Evolutionary conservation across 192 early-diverging fungal genomes (phyloP), one percentile per base, ranked within the genome.

Genomic region (Linnemannia schmuckeri): DNA sequence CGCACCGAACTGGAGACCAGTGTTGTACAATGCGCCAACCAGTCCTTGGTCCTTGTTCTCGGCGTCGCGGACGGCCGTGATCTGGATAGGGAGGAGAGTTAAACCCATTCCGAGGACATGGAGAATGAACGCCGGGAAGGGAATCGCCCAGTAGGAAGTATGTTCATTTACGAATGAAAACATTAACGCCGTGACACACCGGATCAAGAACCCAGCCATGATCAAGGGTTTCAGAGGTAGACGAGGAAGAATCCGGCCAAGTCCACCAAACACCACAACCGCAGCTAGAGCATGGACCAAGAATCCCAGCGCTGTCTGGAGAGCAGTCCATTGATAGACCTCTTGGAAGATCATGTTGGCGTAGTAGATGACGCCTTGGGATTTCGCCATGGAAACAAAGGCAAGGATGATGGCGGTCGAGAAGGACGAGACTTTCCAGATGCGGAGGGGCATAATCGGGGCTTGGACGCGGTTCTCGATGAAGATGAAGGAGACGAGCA

Each of bases 261-360:
- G 49, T 37, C 75, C 30, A 24, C 79, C 68, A 63, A 81, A 77
- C 22, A 83, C 80, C 2, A 90, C n/a, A n/a, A n/a, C 78, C n/a
- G 90, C 72, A 0, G 78, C 76, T 3, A 83, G 69, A 6, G 89
- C 81, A 66, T 85, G 78, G 15, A 86, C 85, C 27, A 91, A 76
- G 68, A 87, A 90, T 5, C 88, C 85, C 0, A 91, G 52, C 12
- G 90, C 90, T 0, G 89, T 82, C 57, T 91, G 30, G 33, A 90
- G 41, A 12, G 89, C 77, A 55, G 44, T 74, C 76, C 87, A 91
- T 46, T 75, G 66, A 44, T 75, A 89, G 9, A 88, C 81, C 22
- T 91, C 81, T 54, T 91, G 89, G 73, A 91, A 90, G 69, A 87
- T 73, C 78, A 91, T 74, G 68, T 89, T 91, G 42, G 81, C 74